Evolutionary conservation across 495 filamentous ascomycete genomes (phyloP), one percentile per base, ranked within the genome.

Genomic region (Cetradonia linearis): DNA sequence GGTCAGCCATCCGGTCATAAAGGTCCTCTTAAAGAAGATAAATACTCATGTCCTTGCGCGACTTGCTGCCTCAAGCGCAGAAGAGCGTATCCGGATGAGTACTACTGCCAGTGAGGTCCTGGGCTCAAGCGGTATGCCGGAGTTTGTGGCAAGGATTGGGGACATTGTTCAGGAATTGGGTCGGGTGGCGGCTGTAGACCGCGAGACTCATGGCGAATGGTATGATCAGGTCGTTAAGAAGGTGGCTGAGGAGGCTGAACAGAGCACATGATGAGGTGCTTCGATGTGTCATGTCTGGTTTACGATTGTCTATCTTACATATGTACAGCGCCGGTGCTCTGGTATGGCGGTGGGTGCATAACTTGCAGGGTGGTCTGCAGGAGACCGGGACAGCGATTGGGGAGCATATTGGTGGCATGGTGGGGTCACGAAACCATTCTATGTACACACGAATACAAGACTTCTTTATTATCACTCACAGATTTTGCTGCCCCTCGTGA

Each of bases 101-200:
- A 88, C 81, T 55, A 88, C 83, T 0, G 92, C 91, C 5, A 87
- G 83, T 28, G 91, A 97, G 71, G 86, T 84, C 50, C 76, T 98
- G 18, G 87, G 88, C 2, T 78, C 81, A 2, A 80, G 85, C 42
- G 94, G 93, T 0, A 78, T 97, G 72, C 83, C 86, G 1, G 93
- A 98, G 72, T 96, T 95, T 72, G 86, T 92, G n/a, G 82, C 75
- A 52, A 84, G 83, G 67, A 83, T 97, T n/a, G 84, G 87, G 7
- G 82, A 84, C 36, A 79, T 95, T 63, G 86, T 90, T 16, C 91
- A 95, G 16, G 84, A 87, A 72, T 70, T 95, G 63, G 78, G 79
- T 59, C 83, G 80, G 67, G 83, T 95, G 28, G 83, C 85, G 13
- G 79, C 79, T 47, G 86, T 95, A 37, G 92, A 97, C 71, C 83